Evolutionary conservation across 2,329 filamentous ascomycete species (phyloP).

Genomic region (Fusarium xylarioides): DNA sequence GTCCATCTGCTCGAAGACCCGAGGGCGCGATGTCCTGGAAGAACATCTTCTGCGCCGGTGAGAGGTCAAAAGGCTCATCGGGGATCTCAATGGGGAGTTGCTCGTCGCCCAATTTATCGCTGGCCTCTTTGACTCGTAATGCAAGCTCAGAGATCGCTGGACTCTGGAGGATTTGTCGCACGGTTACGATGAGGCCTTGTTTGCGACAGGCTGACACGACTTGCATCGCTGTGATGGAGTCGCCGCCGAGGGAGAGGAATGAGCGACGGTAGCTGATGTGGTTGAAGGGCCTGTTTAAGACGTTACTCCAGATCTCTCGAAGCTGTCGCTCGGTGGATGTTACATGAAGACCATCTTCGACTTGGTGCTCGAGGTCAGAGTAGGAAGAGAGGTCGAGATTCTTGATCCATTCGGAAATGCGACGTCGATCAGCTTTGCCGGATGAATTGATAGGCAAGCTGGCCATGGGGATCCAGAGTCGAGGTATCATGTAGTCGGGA

Average conservation of each 20-base stretch:
- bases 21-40: not conserved
- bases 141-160: not conserved
- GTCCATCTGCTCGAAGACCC: not conserved
- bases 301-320: not conserved
- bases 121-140: not conserved
- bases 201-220: not conserved
- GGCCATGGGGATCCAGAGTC: not conserved
- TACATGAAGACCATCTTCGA: not conserved
- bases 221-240: constrained; percentile 4
- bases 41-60: not conserved
- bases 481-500: not conserved
- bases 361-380: not conserved
- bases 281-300: not conserved
- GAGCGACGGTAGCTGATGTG: not conserved
- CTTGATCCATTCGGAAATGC: not conserved
- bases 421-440: not conserved
- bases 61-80: not conserved
- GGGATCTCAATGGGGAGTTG: not conserved
- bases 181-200: not conserved
- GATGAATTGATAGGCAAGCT: not conserved
- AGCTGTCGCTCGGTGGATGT: not conserved
- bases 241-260: not conserved
- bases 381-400: not conserved
- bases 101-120: not conserved
- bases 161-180: not conserved